Percentiles rank a stretch among this genome's conserved stretches.
phyloP scores from a whole-genome alignment of 345 rosid genomes.

The Viola odorata region DNA sequence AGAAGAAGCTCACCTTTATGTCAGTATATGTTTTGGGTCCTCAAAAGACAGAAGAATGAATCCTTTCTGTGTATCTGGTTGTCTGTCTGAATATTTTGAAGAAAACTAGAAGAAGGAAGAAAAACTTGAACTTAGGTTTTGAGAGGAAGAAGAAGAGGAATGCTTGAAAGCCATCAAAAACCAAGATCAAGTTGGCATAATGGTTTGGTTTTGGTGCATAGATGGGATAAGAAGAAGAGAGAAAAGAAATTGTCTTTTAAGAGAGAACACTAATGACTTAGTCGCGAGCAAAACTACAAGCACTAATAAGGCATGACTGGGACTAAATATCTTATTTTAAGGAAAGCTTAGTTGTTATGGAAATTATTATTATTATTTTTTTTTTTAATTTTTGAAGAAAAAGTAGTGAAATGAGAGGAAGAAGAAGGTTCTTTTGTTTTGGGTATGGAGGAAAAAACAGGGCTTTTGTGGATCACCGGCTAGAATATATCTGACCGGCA shows the following conservation, averaged over 20 bases:
- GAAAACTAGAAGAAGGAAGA: not conserved
- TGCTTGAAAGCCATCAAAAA: not conserved
- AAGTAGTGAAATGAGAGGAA: not conserved
- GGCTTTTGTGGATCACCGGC: not conserved
- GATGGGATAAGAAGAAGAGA: not conserved
- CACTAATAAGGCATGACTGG: slow-evolving; percentile 27
- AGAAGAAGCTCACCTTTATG: not conserved
- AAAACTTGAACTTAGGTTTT: not conserved
- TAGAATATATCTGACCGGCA: not conserved
- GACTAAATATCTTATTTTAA: not conserved
- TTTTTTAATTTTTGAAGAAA: not conserved
- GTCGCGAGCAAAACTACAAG: slow-evolving; percentile 40
- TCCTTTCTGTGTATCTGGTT: too few species aligned
- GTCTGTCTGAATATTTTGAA: too few species aligned
- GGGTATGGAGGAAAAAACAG: not conserved
- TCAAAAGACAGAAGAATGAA: not conserved
- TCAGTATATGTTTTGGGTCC: not conserved
- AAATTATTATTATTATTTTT: not conserved
- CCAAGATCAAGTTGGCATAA: not conserved
- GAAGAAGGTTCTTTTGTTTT: not conserved
- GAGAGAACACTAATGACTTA: slow-evolving; percentile 25
- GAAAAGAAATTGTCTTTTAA: slow-evolving; percentile 5
- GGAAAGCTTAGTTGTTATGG: not conserved
- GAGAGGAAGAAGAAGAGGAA: not conserved
- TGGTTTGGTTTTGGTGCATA: not conserved